Base-by-base conservation (phyloP, 371 early-diverging fungal species). In the Apophysomyces ossiformis region DNA sequence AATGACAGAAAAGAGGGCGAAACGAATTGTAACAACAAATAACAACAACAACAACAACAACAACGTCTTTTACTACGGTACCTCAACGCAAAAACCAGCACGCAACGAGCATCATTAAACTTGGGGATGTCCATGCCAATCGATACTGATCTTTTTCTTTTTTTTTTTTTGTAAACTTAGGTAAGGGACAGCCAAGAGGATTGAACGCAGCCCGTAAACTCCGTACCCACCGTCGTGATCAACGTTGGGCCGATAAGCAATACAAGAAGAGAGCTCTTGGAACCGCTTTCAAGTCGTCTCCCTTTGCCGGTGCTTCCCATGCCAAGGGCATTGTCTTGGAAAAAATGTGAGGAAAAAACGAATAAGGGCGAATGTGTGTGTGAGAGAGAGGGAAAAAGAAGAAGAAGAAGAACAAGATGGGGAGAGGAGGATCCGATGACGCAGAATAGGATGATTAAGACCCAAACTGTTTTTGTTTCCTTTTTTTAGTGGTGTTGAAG, bases 321-420 rank as follows among this genome's bases (percentile, higher is more conserved):
- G 99, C 99, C 82, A 99, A 98, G 93, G 99, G 99, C 68, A 99
- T 99, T 79, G 99, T 99, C 66, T 89, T 99, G 62, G 99, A 99
- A 90, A 99, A 99, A 92, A 98, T 99, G 95, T 95, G 86, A 69
- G 90, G n/a, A 56, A n/a, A 26, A 26, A 26, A 2, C 32, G 32
- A 26, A 26, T 26, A 26, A 26, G 32, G 32, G 32, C 32, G 32
- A 26, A 26, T 26, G 32, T 26, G 32, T 26, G 32, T 21, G 21
- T 21, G 21, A 2, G 32, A 2, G 32, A 2, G 32, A 26, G 32
- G 0, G 16, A 35, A 9, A 60, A 50, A n/a, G 46, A 56, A 60
- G 26, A 60, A 6, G 41, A 8, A 56, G 4, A 47, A 57, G 13
- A 7, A 11, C 4, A 41, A 41, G 41, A 41, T 41, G 1, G 41